Percentiles rank a stretch among this genome's conserved stretches.
These are phyloP conservation scores for Sporothrix brunneoviolacea DNA, from an alignment of 2,329 filamentous ascomycete species.

Conservation along the genomic window DNA sequence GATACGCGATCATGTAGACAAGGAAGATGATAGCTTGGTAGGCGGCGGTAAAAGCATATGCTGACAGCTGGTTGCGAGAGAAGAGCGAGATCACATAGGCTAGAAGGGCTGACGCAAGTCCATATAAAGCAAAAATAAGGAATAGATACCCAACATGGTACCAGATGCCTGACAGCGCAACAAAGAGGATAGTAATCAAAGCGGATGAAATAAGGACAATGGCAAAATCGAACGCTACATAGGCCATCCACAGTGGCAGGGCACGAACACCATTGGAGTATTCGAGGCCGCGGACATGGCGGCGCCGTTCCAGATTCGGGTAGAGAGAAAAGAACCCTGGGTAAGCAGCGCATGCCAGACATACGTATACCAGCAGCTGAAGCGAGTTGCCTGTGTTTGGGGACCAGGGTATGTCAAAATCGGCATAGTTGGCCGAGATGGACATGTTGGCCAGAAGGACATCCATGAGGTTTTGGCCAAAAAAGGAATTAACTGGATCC, in stretches of 20 bases:
- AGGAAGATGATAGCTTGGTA: slow-evolving; percentile 67
- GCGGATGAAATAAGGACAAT: slow-evolving; percentile 63
- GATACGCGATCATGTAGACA: slow-evolving; percentile 64
- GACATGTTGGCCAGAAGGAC: slow-evolving; percentile 59
- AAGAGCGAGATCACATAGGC: slow-evolving; percentile 79
- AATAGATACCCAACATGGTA: slow-evolving; percentile 78
- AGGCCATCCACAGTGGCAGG: slow-evolving; percentile 77
- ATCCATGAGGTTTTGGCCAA: slow-evolving; percentile 59
- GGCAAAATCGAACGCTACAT: slow-evolving; percentile 71
- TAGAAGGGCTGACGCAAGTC: slow-evolving; percentile 67
- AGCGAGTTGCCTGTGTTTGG: slow-evolving; percentile 64
- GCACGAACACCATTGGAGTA: slow-evolving; percentile 88
- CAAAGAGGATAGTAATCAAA: slow-evolving; percentile 63
- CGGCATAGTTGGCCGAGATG: slow-evolving; percentile 65
- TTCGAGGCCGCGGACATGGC: slow-evolving; percentile 75
- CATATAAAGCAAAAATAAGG: slow-evolving; percentile 72
- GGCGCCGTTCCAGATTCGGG: slow-evolving; percentile 73
- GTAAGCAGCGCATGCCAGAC: slow-evolving; percentile 68
- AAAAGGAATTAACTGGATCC: slow-evolving; percentile 48
- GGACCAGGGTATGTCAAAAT: slow-evolving; percentile 68
- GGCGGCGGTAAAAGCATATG: slow-evolving; percentile 77
- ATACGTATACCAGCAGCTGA: slow-evolving; percentile 75
- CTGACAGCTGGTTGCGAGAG: slow-evolving; percentile 68
- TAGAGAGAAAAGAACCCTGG: slow-evolving; percentile 87
- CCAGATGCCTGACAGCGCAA: slow-evolving; percentile 58